Percentiles rank a stretch among this genome's conserved stretches.
Conservation (phyloP, 2,329 filamentous ascomycete genomes). For the Claviceps spartinae region DNA sequence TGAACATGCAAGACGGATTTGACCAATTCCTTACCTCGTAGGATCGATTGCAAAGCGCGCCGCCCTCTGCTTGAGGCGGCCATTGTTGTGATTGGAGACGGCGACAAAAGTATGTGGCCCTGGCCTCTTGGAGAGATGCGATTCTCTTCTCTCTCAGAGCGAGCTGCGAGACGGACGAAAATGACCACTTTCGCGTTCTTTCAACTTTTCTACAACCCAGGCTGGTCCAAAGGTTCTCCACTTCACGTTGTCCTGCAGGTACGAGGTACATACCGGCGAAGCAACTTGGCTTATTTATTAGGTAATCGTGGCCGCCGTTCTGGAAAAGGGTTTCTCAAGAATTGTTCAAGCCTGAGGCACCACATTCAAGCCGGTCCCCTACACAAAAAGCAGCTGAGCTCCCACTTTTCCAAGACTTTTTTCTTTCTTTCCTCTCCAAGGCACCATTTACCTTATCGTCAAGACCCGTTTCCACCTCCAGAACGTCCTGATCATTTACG, state of each 20-base stretch:
- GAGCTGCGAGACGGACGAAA: neutral
- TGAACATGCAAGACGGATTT: neutral
- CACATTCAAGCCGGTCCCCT: neutral
- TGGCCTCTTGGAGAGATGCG: conserved; percentile 7
- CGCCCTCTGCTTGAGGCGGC: conserved; percentile 44
- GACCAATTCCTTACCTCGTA: conserved; percentile 29
- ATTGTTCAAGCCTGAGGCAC: conserved; percentile 15
- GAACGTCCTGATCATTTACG: conserved; percentile 80
- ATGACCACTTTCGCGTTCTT: conserved; percentile 3
- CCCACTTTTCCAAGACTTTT: neutral
- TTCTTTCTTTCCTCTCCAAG: conserved; percentile 25
- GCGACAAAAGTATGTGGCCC: neutral
- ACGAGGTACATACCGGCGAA: neutral
- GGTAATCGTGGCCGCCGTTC: neutral
- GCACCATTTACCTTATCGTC: conserved; percentile 92
- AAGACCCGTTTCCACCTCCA: conserved; percentile 54
- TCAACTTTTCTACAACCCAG: conserved; percentile 11
- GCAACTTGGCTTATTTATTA: neutral
- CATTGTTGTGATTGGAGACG: conserved; percentile 19
- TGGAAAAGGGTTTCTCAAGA: neutral
- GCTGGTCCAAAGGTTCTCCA: neutral
- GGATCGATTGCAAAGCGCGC: conserved; percentile 31
- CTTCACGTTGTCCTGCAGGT: neutral
- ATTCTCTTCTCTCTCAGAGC: neutral
- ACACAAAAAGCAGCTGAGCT: conserved; percentile 10